Evolutionary conservation across 2,329 filamentous ascomycete species (phyloP).

Genomic region (Septoria petroselini): DNA sequence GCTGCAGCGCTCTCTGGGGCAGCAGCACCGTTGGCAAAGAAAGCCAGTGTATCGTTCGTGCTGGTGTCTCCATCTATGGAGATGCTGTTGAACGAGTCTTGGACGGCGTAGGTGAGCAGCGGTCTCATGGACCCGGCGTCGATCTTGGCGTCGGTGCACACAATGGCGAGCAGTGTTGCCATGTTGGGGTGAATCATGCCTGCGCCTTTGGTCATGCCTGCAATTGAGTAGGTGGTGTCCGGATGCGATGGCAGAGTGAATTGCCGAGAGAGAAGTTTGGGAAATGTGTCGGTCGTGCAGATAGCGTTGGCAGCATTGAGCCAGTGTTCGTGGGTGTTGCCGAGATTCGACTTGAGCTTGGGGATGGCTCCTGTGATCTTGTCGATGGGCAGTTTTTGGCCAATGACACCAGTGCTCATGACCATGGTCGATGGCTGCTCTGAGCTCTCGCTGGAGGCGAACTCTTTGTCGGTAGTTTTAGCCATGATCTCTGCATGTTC

Average conservation of each 20-base stretch:
- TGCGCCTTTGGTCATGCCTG: slow-evolving; percentile 95
- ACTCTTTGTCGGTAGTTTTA: slow-evolving; percentile 67
- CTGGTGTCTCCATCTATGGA: slow-evolving; percentile 96
- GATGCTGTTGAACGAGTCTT: slow-evolving; percentile 92
- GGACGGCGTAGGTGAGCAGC: slow-evolving; percentile 70
- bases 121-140: slow-evolving; percentile 62
- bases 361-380: slow-evolving; percentile 86
- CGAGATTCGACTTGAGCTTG: slow-evolving; percentile 67
- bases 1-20: slow-evolving; percentile 26
- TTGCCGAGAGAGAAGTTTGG: slow-evolving; percentile 81
- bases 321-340: slow-evolving; percentile 79
- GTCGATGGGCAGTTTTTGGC: slow-evolving; percentile 84
- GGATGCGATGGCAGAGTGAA: slow-evolving; percentile 83
- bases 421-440: slow-evolving; percentile 28
- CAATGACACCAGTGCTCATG: slow-evolving; percentile 96
- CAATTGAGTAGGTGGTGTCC: slow-evolving; percentile 72
- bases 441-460: slow-evolving; percentile 38
- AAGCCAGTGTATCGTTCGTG: slow-evolving; percentile 91
- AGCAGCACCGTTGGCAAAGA: slow-evolving; percentile 93
- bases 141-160: slow-evolving; percentile 88
- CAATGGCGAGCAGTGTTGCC: slow-evolving; percentile 87
- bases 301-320: slow-evolving; percentile 82
- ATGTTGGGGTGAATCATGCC: slow-evolving; percentile 99
- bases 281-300: slow-evolving; percentile 97
- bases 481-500: slow-evolving; percentile 89